These are phyloP conservation scores for Candida manassasensis DNA, from an alignment of 805 yeast genomes.

Conservation along the genomic window DNA sequence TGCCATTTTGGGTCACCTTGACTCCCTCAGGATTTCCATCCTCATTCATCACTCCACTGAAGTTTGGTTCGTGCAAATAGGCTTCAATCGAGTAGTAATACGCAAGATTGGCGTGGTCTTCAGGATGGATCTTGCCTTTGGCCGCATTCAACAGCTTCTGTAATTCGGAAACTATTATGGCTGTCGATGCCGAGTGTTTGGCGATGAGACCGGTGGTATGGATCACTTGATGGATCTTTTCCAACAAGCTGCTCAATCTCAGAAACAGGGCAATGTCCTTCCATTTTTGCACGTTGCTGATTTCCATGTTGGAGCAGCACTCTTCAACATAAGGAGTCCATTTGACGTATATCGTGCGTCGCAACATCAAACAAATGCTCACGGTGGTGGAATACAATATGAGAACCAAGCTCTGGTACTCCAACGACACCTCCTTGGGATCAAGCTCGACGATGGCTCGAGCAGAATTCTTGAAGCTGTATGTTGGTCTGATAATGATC, in stretches of 20 bases:
- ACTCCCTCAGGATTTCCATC: conserved; percentile 8
- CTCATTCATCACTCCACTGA: conserved; percentile 18
- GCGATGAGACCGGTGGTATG: conserved; percentile 31
- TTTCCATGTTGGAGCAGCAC: conserved; percentile 49
- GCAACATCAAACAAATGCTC: conserved; percentile 58
- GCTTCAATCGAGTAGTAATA: conserved; percentile 63
- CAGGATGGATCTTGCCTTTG: conserved; percentile 31
- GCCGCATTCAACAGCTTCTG: conserved; percentile 42
- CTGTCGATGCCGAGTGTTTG: conserved; percentile 23
- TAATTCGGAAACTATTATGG: conserved; percentile 41
- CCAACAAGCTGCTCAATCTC: conserved; percentile 55
- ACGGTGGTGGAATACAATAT: conserved; percentile 59
- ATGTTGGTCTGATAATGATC: conserved; percentile 47
- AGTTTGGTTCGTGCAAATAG: conserved; percentile 55
- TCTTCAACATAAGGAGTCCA: conserved; percentile 66
- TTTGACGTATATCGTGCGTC: conserved; percentile 56
- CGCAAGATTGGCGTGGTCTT: conserved; percentile 41
- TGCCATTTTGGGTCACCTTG: conserved; percentile 23
- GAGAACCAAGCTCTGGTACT: conserved; percentile 43
- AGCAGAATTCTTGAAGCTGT: conserved; percentile 13
- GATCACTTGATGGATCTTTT: conserved; percentile 50
- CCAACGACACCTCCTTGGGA: conserved; percentile 5
- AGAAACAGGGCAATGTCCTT: conserved; percentile 52
- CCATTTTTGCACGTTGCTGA: conserved; percentile 26
- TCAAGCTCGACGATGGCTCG: conserved; percentile 9